Base-by-base conservation (phyloP, 257 asterid species). In the Orobanche coerulescens region DNA sequence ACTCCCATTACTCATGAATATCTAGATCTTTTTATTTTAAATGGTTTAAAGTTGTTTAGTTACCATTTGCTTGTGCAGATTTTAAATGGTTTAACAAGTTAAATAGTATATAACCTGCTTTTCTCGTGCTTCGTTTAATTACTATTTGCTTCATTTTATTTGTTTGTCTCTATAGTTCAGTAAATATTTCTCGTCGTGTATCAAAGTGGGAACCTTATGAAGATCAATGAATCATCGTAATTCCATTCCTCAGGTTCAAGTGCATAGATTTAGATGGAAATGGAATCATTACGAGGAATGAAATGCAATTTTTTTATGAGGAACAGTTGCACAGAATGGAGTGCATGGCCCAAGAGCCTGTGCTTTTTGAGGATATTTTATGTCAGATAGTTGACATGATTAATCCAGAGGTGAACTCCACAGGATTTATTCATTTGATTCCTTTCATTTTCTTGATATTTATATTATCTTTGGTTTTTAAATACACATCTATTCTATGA, bases 301-400 rank as follows among this genome's bases (percentile, higher is more conserved):
- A 92, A 72, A 81, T 92, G 82, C 98, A 92, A 71, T 92, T 88
- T 73, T 92, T 86, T 78, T 92, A 88, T 28, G 98, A 92, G 82
- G 96, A 92, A 74, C 98, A 92, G 82, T 64, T 92, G 82, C 98
- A 92, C 81, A 80, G 98, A 68, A 92, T 92, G 98, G 98, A 92
- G 78, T 92, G 98, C 85, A 92, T 92, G 96, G 95, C 96, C 68
- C 98, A 92, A 69, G 98, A 92, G 81, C 98, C 96, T 46, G 95
- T 92, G 37, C 95, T 92, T 75, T 92, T 92, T 70, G 98, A 92
- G 85, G 96, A 88, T 86, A 88, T 92, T 71, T 81, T 92, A 68
- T 92, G 98, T 76, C 98, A 92, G 81, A 92, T 92, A 65, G 94
- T 92, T 70, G 98, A 92, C 94, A 92, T 92, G 98, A 77, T 92